Base-by-base conservation (phyloP, 768 basidiomycete genomes). In the Podaxis sp. region DNA sequence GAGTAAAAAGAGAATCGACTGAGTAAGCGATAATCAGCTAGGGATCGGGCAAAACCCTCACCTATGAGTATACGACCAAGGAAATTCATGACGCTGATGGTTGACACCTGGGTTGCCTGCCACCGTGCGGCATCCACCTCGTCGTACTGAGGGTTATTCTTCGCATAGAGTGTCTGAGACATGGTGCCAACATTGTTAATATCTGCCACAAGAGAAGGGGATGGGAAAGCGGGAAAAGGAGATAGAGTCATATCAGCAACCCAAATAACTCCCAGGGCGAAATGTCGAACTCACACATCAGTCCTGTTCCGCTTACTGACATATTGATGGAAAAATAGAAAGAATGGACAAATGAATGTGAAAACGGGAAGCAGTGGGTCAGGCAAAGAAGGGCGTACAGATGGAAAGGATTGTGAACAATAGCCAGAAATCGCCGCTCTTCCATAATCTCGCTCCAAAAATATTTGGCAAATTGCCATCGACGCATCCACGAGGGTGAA, bases 131-230 rank as follows among this genome's bases (percentile, higher is more conserved):
- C 86, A 63, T 82, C 81, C 0, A 81, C 69, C n/a, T 84, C 83
- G 65, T 93, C 85, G 67, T 90, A 93, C 2, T 77, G 67, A 0
- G 81, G 72, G 50, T 86, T 80, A 5, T 80, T 81, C 57, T 86
- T 77, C 2, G 85, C 82, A 64, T 85, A 88, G 14, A 76, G 64
- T 18, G 72, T 87, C 67, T 90, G 84, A 0, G 91, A 79, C 62
- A 91, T 88, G 1, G 87, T 82, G 14, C 92, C 90, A n/a, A 88
- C 90, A 63, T 94, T 93, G 70, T 93, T 93, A 72, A 94, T 93
- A 67, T 87, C 88, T 89, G 58, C 25, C 14, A 28, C 40, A 5
- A 7, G 28, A 90, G 21, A 27, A 25, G 23, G 18, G 25, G 75
- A n/a, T 62, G 48, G 25, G 14, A 40, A 57, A 13, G n/a, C n/a